A percentile compares a stretch with the other conserved stretches of the same genome.
phyloP scores from a whole-genome alignment of 331 rosid species.

The Prunus yedoensis region DNA sequence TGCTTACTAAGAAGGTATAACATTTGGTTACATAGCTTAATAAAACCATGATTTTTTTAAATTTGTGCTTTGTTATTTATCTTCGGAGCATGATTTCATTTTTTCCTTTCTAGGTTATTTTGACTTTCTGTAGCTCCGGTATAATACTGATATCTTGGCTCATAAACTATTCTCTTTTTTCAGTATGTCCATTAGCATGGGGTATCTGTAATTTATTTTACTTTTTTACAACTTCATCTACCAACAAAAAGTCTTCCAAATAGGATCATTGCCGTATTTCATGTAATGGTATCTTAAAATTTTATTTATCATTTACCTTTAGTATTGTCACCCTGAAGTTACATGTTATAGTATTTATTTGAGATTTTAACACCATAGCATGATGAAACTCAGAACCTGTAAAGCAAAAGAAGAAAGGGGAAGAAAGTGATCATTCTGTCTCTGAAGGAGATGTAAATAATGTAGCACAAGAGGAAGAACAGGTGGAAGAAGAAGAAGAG shows the following conservation, averaged over 20 bases:
- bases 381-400: slow-evolving; percentile 29
- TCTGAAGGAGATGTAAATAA: slow-evolving; percentile 26
- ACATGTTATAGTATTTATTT: background rate
- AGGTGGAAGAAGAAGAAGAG: slow-evolving; percentile 12
- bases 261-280: background rate
- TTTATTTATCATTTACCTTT: slow-evolving; percentile 7
- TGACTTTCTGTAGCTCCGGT: background rate
- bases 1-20: background rate
- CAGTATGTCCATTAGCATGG: background rate
- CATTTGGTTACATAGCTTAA: background rate
- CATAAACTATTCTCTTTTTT: background rate
- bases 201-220: background rate
- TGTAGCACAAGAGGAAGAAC: slow-evolving; percentile 20
- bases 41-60: background rate
- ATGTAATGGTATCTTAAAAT: slow-evolving; percentile 4
- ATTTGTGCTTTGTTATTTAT: background rate
- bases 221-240: slow-evolving; percentile 15
- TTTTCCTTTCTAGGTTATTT: background rate
- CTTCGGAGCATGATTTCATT: background rate
- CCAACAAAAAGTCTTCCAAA: slow-evolving; percentile 12
- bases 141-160: slow-evolving; percentile 11
- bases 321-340: slow-evolving; percentile 13
- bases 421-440: slow-evolving; percentile 28
- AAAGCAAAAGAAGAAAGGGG: slow-evolving; percentile 24
- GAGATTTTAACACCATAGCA: slow-evolving; percentile 24